A percentile compares a stretch with the other conserved stretches of the same genome.
Conservation (phyloP, 148 eudicot species). For the Beta vulgaris region DNA sequence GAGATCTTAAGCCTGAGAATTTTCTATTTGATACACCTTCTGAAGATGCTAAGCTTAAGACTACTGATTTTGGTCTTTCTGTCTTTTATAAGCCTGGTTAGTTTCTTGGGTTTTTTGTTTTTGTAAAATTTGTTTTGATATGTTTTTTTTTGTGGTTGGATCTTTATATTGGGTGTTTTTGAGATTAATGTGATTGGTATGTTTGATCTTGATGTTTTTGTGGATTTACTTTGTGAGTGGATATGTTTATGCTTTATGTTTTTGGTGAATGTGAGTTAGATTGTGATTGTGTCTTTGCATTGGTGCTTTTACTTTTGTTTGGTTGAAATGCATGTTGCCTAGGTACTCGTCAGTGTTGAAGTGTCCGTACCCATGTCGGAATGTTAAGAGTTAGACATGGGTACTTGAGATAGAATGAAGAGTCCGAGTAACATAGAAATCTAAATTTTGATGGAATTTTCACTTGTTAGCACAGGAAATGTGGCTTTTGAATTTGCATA, state of each 20-base stretch:
- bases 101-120: slow-evolving; percentile 20
- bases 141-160: background rate
- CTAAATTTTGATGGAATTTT: background rate
- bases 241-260: background rate
- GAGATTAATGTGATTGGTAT: background rate
- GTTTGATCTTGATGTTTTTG: background rate
- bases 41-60: slow-evolving; percentile 67
- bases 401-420: too few relatives aligned
- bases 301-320: background rate
- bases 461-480: background rate
- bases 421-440: too few relatives aligned
- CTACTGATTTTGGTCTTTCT: slow-evolving; percentile 74
- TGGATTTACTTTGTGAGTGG: background rate
- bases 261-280: background rate
- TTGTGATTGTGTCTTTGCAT: background rate
- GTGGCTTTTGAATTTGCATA: background rate
- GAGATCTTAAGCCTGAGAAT: slow-evolving; percentile 83
- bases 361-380: too few relatives aligned
- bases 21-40: slow-evolving; percentile 54
- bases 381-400: too few relatives aligned
- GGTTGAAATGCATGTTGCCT: too few relatives aligned
- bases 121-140: background rate
- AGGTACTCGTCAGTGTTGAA: too few relatives aligned
- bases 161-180: background rate
- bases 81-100: slow-evolving; percentile 75